Conservation (phyloP, 768 basidiomycete species). For the Mycena maculata region DNA sequence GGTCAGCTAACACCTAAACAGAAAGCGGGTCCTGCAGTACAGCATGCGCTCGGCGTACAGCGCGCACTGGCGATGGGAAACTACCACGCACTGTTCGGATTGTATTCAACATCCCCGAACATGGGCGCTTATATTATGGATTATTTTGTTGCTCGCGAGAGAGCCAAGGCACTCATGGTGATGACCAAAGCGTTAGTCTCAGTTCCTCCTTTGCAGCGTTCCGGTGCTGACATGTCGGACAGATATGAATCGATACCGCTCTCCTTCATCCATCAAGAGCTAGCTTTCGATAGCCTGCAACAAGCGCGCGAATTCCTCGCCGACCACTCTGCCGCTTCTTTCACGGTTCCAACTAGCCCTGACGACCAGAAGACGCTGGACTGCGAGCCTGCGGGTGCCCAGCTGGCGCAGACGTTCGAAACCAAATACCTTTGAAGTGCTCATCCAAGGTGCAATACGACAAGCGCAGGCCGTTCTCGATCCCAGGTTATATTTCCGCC, state of each 20-base stretch:
- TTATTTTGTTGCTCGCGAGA: conserved; percentile 94
- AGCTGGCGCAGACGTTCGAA: conserved; percentile 74
- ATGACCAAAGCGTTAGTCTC: conserved; percentile 94
- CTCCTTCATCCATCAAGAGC: conserved; percentile 79
- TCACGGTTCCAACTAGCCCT: conserved; percentile 69
- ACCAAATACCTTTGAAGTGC: conserved; percentile 88
- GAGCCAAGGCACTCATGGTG: conserved; percentile 85
- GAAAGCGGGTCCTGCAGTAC: conserved; percentile 82
- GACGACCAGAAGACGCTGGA: conserved; percentile 77
- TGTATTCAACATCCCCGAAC: conserved; percentile 87
- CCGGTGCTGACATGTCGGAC: conserved; percentile 24
- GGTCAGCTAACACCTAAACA: conserved; percentile 96
- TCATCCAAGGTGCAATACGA: conserved; percentile 93
- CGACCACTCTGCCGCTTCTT: conserved; percentile 75
- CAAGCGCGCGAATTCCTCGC: conserved; percentile 77
- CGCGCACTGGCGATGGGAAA: conserved; percentile 92
- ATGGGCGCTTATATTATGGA: conserved; percentile 99
- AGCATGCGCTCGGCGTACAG: conserved; percentile 91
- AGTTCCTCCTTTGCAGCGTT: background rate
- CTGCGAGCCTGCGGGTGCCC: conserved; percentile 69
- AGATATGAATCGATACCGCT: conserved; percentile 90
- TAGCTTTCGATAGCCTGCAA: conserved; percentile 81
- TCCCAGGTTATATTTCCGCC: conserved; percentile 34
- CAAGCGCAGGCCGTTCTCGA: conserved; percentile 33
- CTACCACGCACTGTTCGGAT: conserved; percentile 90